Percentiles rank a stretch among this genome's conserved stretches.
These are phyloP conservation scores for Termitomyces sp. DNA, from an alignment of 768 basidiomycete genomes.

Conservation along the genomic window DNA sequence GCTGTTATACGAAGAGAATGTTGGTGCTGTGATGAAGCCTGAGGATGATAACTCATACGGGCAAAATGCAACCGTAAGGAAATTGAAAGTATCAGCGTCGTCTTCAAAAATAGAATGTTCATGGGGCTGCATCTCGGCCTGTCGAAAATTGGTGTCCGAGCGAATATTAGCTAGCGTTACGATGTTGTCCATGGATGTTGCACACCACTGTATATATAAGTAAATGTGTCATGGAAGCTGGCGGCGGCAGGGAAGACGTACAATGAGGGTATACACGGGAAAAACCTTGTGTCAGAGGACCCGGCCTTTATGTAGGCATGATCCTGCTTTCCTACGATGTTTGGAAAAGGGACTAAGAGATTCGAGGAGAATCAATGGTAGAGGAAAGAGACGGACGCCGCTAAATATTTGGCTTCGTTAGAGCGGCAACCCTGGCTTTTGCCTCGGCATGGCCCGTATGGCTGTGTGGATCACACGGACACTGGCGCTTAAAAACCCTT, in stretches of 20 bases:
- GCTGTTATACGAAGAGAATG: background rate
- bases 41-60: background rate
- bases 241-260: slow-evolving; percentile 1
- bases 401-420: slow-evolving; percentile 11
- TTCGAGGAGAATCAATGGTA: slow-evolving; percentile 2
- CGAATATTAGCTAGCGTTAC: background rate
- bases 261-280: background rate
- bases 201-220: background rate
- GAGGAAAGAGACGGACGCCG: slow-evolving; percentile 2
- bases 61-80: slow-evolving; percentile 3
- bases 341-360: background rate
- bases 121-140: background rate
- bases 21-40: background rate
- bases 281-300: background rate
- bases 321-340: slow-evolving; percentile 3
- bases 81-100: background rate
- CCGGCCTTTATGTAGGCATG: slow-evolving; percentile 16
- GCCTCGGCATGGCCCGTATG: slow-evolving; percentile 6
- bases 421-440: slow-evolving; percentile 4
- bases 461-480: slow-evolving; percentile 8
- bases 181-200: background rate
- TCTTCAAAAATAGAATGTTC: background rate
- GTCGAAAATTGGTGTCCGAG: background rate
- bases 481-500: background rate
- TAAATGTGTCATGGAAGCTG: slow-evolving; percentile 4